A percentile compares a stretch with the other conserved stretches of the same genome.
Conservation (phyloP, 1,284 basidiomycete species). For the Phellopilus nigrolimitatus region DNA sequence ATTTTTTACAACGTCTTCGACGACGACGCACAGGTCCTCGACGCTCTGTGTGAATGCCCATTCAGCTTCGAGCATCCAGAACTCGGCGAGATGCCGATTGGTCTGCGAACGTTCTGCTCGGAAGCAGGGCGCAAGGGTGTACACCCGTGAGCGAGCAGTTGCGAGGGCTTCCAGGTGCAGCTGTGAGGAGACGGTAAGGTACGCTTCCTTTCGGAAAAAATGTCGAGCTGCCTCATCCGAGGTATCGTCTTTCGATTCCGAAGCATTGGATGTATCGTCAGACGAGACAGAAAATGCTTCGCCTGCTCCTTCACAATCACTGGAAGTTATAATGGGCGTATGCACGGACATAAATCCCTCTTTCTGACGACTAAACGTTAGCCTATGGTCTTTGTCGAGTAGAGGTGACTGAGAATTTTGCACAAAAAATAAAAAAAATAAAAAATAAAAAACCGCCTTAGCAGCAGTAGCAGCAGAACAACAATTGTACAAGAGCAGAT, state of each 20-base stretch:
- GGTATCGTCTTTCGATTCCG: conserved; percentile 17
- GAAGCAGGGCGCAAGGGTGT: conserved; percentile 89
- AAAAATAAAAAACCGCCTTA: too few relatives aligned
- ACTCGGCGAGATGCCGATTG: conserved; percentile 91
- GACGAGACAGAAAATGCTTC: conserved; percentile 77
- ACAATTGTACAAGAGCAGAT: too few relatives aligned
- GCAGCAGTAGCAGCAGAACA: too few relatives aligned
- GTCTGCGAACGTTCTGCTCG: conserved; percentile 89
- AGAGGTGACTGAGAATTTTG: too few relatives aligned
- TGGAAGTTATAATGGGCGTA: conserved; percentile 85
- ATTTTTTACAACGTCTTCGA: conserved; percentile 61
- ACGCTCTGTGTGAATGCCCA: conserved; percentile 58
- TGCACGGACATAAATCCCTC: conserved; percentile 79
- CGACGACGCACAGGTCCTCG: conserved; percentile 60
- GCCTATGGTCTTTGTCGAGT: conserved; percentile 12
- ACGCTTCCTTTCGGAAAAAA: conserved; percentile 73
- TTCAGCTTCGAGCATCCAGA: conserved; percentile 99
- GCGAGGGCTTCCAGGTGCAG: conserved; percentile 91
- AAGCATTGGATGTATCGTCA: conserved; percentile 23
- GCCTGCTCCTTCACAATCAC: conserved; percentile 97
- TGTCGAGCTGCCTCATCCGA: conserved; percentile 30
- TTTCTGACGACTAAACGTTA: conserved; percentile 35
- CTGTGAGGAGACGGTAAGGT: conserved; percentile 92
- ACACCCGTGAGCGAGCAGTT: conserved; percentile 75
- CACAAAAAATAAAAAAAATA: not conserved